Conservation (phyloP, 2,329 filamentous ascomycete species). For the Fusarium succisae region DNA sequence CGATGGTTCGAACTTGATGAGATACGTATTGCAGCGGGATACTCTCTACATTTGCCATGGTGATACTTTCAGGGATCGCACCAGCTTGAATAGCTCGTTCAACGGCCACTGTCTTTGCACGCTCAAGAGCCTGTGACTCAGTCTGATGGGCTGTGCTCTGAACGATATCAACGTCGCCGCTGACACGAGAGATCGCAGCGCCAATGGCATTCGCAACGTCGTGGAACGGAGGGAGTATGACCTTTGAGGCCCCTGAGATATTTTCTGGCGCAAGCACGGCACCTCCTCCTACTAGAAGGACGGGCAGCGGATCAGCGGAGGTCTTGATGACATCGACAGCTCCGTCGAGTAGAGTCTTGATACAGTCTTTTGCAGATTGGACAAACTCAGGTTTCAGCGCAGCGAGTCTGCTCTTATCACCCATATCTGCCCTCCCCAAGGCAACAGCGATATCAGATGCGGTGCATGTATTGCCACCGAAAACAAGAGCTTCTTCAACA, state of each 20-base stretch:
- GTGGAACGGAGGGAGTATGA: constrained; percentile 43
- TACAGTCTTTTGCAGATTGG: background rate
- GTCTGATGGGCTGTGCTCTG: background rate
- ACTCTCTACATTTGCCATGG: background rate
- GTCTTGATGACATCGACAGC: constrained; percentile 12
- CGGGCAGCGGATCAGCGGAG: background rate
- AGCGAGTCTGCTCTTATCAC: background rate
- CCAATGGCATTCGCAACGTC: constrained; percentile 61
- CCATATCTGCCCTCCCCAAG: background rate
- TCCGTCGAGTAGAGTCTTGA: background rate
- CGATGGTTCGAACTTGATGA: background rate
- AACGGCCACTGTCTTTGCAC: background rate
- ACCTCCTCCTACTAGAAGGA: constrained; percentile 52
- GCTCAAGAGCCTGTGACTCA: background rate
- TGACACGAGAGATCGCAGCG: constrained; percentile 52
- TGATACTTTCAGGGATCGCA: background rate
- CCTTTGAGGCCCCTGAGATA: constrained; percentile 46
- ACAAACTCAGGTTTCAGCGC: background rate
- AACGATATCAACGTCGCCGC: background rate
- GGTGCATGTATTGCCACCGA: background rate
- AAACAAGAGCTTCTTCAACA: background rate
- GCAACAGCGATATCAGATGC: constrained; percentile 6
- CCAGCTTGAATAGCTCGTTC: background rate
- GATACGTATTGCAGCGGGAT: background rate
- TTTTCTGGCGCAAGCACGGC: constrained; percentile 53